Conservation (phyloP, 2,329 filamentous ascomycete genomes). For the Calonectria pseudoturangicola region DNA sequence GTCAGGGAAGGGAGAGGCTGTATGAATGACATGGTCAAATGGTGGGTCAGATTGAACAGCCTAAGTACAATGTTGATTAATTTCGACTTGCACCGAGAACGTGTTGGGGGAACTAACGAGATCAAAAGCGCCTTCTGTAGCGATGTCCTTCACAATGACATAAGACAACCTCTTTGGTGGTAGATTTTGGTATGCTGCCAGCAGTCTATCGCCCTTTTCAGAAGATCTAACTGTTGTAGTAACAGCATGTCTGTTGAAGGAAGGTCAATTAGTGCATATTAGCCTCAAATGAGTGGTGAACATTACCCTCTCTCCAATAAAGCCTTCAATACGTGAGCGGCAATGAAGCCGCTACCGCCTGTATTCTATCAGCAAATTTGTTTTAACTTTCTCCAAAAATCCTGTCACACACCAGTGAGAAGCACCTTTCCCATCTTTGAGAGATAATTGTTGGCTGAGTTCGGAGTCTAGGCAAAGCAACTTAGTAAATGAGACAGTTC, state of each 20-base stretch:
- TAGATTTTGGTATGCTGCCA: background rate
- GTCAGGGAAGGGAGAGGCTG: constrained; percentile 26
- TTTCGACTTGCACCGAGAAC: background rate
- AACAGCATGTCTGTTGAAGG: background rate
- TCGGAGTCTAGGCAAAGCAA: too few relatives aligned
- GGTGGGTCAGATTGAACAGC: constrained; percentile 3
- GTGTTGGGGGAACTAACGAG: constrained; percentile 28
- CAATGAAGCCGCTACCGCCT: constrained; percentile 25
- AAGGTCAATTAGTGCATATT: background rate
- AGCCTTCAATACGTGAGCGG: constrained; percentile 5
- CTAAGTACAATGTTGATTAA: background rate
- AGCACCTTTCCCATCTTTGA: constrained; percentile 15
- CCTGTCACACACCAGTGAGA: background rate
- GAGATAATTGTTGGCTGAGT: background rate
- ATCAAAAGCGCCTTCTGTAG: constrained; percentile 50
- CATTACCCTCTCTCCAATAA: constrained; percentile 4
- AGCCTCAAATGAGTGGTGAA: background rate
- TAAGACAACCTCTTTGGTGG: background rate
- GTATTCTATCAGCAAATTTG: background rate
- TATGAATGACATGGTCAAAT: constrained; percentile 28
- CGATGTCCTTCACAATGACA: constrained; percentile 54
- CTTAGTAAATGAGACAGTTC: background rate
- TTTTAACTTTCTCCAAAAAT: background rate
- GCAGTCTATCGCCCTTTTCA: background rate
- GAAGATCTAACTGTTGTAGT: constrained; percentile 14